Evolutionary conservation across 108 stramenopile genomes (phyloP).

Genomic region (Skeletonema tropicum): DNA sequence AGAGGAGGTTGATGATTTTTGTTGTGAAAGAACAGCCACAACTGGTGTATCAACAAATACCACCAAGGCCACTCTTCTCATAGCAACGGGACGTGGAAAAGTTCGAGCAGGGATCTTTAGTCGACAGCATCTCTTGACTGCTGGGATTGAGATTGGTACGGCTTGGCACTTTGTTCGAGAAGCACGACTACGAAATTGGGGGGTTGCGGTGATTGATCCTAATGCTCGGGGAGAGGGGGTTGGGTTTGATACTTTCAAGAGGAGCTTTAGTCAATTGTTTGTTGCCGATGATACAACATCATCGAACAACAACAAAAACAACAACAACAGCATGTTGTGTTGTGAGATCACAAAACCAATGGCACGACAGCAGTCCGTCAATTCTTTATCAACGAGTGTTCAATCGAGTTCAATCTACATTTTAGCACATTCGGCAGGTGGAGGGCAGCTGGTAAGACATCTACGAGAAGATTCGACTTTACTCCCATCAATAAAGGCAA

Average conservation of each 20-base stretch:
- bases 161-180: slow-evolving; percentile 45
- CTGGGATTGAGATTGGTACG: slow-evolving; percentile 43
- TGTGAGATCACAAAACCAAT: slow-evolving; percentile 2
- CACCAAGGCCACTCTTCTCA: slow-evolving; percentile 29
- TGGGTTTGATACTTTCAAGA: slow-evolving; percentile 37
- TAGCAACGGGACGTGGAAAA: slow-evolving; percentile 43
- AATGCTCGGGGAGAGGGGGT: slow-evolving; percentile 36
- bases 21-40: neutral
- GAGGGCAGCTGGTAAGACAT: slow-evolving; percentile 41
- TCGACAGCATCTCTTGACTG: slow-evolving; percentile 32
- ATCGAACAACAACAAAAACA: too few relatives aligned
- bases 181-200: slow-evolving; percentile 24
- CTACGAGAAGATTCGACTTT: slow-evolving; percentile 42
- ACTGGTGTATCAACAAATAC: slow-evolving; percentile 5
- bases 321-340: neutral
- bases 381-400: slow-evolving; percentile 5
- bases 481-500: slow-evolving; percentile 68
- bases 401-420: slow-evolving; percentile 20
- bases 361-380: neutral
- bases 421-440: slow-evolving; percentile 44
- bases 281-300: neutral
- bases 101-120: slow-evolving; percentile 47
- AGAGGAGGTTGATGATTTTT: neutral
- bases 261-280: slow-evolving; percentile 33
- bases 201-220: slow-evolving; percentile 38